These are phyloP conservation scores for Ceriops tagal DNA, from an alignment of 345 rosid genomes.

Conservation along the genomic window DNA sequence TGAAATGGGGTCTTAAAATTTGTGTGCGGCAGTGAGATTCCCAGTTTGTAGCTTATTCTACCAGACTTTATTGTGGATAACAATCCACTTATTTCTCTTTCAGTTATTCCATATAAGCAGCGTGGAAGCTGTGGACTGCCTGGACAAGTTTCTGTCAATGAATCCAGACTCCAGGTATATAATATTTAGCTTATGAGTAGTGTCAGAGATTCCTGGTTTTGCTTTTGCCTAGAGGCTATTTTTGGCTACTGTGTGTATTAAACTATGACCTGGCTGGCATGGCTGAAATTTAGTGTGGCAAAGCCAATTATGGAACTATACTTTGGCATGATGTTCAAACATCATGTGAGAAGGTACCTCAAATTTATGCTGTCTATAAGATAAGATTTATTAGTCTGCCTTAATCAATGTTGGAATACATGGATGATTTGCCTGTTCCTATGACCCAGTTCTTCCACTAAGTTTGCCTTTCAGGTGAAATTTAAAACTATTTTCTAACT, in stretches of 20 bases:
- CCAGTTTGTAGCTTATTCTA: background rate
- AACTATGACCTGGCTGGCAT: background rate
- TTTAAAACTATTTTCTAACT: background rate
- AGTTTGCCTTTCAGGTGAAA: too few species aligned
- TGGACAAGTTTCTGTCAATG: constrained; percentile 81
- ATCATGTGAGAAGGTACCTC: too few species aligned
- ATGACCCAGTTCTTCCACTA: too few species aligned
- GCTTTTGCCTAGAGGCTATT: background rate
- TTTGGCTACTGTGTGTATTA: background rate
- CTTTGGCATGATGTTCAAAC: too few species aligned
- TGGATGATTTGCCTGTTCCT: too few species aligned
- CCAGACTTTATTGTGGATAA: background rate
- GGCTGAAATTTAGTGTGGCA: background rate
- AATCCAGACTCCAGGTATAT: constrained; percentile 76
- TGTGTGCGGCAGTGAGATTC: background rate
- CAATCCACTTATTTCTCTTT: constrained; percentile 26
- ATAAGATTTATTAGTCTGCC: too few species aligned
- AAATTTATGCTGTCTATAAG: background rate
- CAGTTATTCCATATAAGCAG: constrained; percentile 78
- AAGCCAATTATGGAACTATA: background rate
- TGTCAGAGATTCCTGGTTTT: background rate
- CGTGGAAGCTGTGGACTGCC: constrained; percentile 68
- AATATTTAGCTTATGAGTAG: background rate
- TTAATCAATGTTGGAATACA: too few species aligned
- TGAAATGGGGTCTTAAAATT: background rate